Evolutionary conservation across 192 early-diverging fungal genomes (phyloP).

Genomic region (Backusella australiensis): DNA sequence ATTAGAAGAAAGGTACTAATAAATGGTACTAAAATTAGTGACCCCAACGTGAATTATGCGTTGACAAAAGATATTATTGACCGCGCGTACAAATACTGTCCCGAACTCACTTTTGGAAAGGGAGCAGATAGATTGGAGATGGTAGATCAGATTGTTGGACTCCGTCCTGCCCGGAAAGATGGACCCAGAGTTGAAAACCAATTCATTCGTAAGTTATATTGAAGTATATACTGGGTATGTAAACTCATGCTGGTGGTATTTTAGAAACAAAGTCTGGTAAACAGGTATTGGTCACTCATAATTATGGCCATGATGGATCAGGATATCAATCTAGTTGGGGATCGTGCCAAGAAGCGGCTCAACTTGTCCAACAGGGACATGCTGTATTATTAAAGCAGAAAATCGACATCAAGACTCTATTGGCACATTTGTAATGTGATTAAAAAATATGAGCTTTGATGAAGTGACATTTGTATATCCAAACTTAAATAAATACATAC

Average conservation of each 20-base stretch:
- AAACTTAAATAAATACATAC: neutral
- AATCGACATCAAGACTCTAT: neutral
- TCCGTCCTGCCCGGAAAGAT: constrained; percentile 46
- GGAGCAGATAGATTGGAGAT: constrained; percentile 37
- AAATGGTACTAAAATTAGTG: constrained; percentile 21
- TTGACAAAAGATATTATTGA: constrained; percentile 39
- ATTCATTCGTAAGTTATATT: constrained; percentile 34
- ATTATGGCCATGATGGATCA: constrained; percentile 60
- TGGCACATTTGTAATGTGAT: neutral
- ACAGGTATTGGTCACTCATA: constrained; percentile 49
- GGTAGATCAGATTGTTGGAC: constrained; percentile 49
- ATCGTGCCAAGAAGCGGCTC: constrained; percentile 36
- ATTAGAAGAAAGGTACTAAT: neutral
- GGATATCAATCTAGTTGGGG: constrained; percentile 67
- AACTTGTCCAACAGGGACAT: constrained; percentile 35
- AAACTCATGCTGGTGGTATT: neutral
- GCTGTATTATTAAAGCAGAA: neutral
- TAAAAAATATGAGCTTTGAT: neutral
- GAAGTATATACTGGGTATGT: neutral
- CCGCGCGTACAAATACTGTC: constrained; percentile 42
- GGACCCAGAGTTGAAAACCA: constrained; percentile 57
- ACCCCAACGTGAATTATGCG: constrained; percentile 12
- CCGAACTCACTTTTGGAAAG: constrained; percentile 45
- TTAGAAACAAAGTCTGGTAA: constrained; percentile 20
- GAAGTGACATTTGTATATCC: neutral